Evolutionary conservation across 2,329 filamentous ascomycete species (phyloP).

Genomic region (Epichloe baconii): DNA sequence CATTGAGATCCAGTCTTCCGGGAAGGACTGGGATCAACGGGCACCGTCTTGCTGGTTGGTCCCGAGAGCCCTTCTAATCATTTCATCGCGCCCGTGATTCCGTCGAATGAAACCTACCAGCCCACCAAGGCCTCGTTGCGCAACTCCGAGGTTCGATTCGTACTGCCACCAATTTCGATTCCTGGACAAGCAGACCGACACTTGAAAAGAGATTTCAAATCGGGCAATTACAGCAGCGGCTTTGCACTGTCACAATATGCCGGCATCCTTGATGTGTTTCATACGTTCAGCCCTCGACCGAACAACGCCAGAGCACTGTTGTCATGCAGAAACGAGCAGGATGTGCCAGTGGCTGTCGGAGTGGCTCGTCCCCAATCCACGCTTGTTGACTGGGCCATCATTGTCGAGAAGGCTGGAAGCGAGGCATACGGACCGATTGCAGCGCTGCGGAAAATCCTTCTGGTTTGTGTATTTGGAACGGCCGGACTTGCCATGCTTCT

Average conservation of each 20-base stretch:
- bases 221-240: conserved; percentile 29
- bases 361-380: conserved; percentile 55
- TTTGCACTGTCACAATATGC: conserved; percentile 53
- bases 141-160: conserved; percentile 38
- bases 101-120: conserved; percentile 33
- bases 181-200: conserved; percentile 34
- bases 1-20: conserved; percentile 46
- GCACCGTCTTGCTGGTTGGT: conserved; percentile 57
- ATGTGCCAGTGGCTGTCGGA: conserved; percentile 59
- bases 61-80: conserved; percentile 54
- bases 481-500: conserved; percentile 59
- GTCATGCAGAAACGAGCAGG: conserved; percentile 60
- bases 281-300: conserved; percentile 28
- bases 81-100: conserved; percentile 33
- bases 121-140: conserved; percentile 27
- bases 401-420: conserved; percentile 61
- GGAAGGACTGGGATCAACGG: conserved; percentile 59
- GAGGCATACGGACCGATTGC: conserved; percentile 69
- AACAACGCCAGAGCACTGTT: conserved; percentile 60
- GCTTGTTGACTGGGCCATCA: conserved; percentile 68
- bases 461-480: conserved; percentile 78
- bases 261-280: conserved; percentile 46
- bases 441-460: conserved; percentile 63
- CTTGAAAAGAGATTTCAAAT: conserved; percentile 14
- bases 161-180: conserved; percentile 41